A percentile compares a stretch with the other conserved stretches of the same genome.
Conservation (phyloP, 2,329 filamentous ascomycete genomes). For the Fusarium ambrosium region DNA sequence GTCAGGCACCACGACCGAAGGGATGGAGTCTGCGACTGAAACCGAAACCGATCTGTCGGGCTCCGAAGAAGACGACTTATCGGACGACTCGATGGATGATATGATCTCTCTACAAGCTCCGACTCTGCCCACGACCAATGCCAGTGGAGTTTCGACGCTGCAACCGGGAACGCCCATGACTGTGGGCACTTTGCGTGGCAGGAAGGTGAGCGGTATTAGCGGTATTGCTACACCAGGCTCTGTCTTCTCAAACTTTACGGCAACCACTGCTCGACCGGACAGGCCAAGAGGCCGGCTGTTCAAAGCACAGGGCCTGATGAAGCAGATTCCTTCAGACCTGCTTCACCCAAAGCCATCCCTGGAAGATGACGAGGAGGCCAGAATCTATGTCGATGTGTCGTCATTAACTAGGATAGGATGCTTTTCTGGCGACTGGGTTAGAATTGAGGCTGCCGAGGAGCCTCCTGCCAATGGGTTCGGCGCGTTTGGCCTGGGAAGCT, state of each 20-base stretch:
- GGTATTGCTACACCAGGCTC: slow-evolving; percentile 87
- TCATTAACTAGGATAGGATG: slow-evolving; percentile 91
- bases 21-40: slow-evolving; percentile 71
- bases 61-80: slow-evolving; percentile 77
- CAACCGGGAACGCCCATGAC: slow-evolving; percentile 86
- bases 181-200: slow-evolving; percentile 69
- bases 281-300: slow-evolving; percentile 83
- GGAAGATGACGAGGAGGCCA: slow-evolving; percentile 88
- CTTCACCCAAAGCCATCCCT: slow-evolving; percentile 84
- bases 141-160: slow-evolving; percentile 83
- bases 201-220: slow-evolving; percentile 79
- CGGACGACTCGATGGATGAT: slow-evolving; percentile 92
- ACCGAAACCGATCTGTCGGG: slow-evolving; percentile 74
- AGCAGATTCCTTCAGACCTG: slow-evolving; percentile 78
- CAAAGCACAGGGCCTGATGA: slow-evolving; percentile 83
- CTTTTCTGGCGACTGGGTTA: slow-evolving; percentile 98
- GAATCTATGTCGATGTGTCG: slow-evolving; percentile 90
- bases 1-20: slow-evolving; percentile 70
- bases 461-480: slow-evolving; percentile 77
- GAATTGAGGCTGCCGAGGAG: slow-evolving; percentile 82
- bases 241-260: slow-evolving; percentile 89
- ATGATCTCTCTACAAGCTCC: slow-evolving; percentile 92
- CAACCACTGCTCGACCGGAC: slow-evolving; percentile 82
- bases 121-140: slow-evolving; percentile 80
- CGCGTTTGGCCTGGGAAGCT: slow-evolving; percentile 76